Percentiles rank a stretch among this genome's conserved stretches.
phyloP scores from a whole-genome alignment of 2,329 filamentous ascomycete species.

The Hansfordia pulvinata region DNA sequence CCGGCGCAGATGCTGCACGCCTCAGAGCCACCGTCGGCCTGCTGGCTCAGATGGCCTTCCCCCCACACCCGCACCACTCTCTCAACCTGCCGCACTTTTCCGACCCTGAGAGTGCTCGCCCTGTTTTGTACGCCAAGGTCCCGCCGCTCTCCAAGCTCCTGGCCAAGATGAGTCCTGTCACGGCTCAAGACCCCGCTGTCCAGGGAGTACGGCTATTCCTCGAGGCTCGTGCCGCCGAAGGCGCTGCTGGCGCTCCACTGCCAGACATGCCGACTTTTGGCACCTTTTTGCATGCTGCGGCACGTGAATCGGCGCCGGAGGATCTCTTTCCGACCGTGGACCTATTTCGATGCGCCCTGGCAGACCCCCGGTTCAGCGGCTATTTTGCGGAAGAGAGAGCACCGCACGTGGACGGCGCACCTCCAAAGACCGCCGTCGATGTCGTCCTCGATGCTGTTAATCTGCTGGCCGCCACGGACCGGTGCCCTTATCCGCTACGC shows the following conservation, averaged over 20 bases:
- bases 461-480: constrained; percentile 20
- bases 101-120: constrained; percentile 40
- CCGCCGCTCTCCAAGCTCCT: constrained; percentile 75
- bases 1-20: constrained; percentile 55
- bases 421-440: constrained; percentile 47
- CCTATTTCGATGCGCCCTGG: constrained; percentile 63
- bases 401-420: too few relatives aligned
- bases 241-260: constrained; percentile 52
- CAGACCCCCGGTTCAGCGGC: constrained; percentile 66
- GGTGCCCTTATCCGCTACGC: constrained; percentile 67
- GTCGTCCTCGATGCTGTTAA: constrained; percentile 49
- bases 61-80: constrained; percentile 60
- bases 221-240: constrained; percentile 40
- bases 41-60: constrained; percentile 61
- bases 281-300: constrained; percentile 41
- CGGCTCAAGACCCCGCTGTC: constrained; percentile 46
- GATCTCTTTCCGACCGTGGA: constrained; percentile 75
- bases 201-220: constrained; percentile 58
- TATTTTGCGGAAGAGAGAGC: constrained; percentile 74
- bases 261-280: constrained; percentile 58
- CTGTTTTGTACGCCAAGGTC: constrained; percentile 62
- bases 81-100: constrained; percentile 60
- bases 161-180: constrained; percentile 54
- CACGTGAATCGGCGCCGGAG: constrained; percentile 36
- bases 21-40: constrained; percentile 61